Evolutionary conservation across 2,329 filamentous ascomycete genomes (phyloP).

Genomic region (Epicoccum sorghinum): DNA sequence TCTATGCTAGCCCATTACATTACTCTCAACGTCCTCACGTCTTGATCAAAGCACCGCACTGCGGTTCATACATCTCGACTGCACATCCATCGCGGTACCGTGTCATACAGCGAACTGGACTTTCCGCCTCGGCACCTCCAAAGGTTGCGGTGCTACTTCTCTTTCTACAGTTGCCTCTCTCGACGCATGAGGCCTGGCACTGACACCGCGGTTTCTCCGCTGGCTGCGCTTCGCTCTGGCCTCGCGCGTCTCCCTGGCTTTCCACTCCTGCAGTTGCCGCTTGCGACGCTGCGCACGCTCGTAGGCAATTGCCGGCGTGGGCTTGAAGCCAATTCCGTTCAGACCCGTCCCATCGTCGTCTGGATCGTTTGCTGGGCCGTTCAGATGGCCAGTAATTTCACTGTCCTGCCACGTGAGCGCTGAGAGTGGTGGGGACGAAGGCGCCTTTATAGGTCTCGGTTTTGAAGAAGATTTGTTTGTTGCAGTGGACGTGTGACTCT

Average conservation of each 20-base stretch:
- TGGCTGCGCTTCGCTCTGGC: slow-evolving; percentile 63
- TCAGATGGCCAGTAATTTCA: slow-evolving; percentile 66
- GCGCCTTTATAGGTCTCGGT: slow-evolving; percentile 30
- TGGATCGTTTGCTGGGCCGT: slow-evolving; percentile 57
- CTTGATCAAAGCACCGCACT: not conserved
- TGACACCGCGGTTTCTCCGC: slow-evolving; percentile 50
- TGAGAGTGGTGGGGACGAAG: slow-evolving; percentile 40
- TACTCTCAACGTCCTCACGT: not conserved
- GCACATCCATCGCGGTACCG: no score
- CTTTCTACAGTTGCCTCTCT: slow-evolving; percentile 39
- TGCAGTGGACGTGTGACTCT: slow-evolving; percentile 1
- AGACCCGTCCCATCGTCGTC: slow-evolving; percentile 68
- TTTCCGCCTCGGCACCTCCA: slow-evolving; percentile 26
- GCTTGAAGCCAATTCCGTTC: slow-evolving; percentile 68
- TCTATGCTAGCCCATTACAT: slow-evolving; percentile 8
- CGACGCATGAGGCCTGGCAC: slow-evolving; percentile 25
- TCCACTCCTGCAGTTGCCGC: slow-evolving; percentile 66
- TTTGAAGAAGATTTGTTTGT: slow-evolving; percentile 20
- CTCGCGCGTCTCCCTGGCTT: slow-evolving; percentile 63
- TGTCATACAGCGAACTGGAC: slow-evolving; percentile 44
- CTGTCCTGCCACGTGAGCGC: slow-evolving; percentile 62
- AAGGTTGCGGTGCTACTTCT: slow-evolving; percentile 25
- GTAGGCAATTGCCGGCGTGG: slow-evolving; percentile 65
- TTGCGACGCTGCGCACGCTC: slow-evolving; percentile 61
- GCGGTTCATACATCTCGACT: not conserved